Evolutionary conservation across 176 grass and related monocot genomes (phyloP), one percentile per base, ranked within the genome.

Genomic region (Carex pumila): DNA sequence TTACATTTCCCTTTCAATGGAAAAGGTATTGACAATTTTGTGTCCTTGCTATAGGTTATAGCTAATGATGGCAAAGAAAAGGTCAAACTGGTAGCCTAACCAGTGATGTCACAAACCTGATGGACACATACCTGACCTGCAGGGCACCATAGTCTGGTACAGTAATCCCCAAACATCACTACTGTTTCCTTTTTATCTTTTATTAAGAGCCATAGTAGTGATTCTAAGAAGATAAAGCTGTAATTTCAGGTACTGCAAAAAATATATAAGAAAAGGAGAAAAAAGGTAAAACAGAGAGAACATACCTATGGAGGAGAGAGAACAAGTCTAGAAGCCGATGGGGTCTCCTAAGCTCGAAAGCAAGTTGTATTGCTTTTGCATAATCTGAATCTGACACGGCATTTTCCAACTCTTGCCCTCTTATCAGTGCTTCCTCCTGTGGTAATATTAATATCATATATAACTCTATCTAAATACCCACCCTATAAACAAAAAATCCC

Each of bases 321-420:
- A 99, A 99, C 66, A 99, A 90, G 39, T 95, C 89, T 79, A 95
- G 89, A 83, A 99, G 93, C 79, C 84, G 91, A 81, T 91, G 96
- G 22, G 96, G 96, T 74, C 91, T 95, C 84, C 91, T 91, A 83
- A 99, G 91, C 63, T 95, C 91, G 75, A 99, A 93, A 88, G 93
- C 96, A 83, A 95, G 91, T 65, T 93, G 93, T 82, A 99, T 92
- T 89, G 96, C 91, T 83, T 81, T 95, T 47, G 91, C 73, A 88
- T 93, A 99, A 67, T 99, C 88, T 88, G 83, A 81, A 92, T 93
- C 93, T 56, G 96, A 93, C 68, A 95, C 88, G 57, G 96, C 91
- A 89, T 99, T 99, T 92, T 95, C 91, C 84, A 99, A 78, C 86
- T 99, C 91, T 62, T 99, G 96, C 6, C 88, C 93, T 89, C 91